Percentiles rank a stretch among this genome's conserved stretches.
These are phyloP conservation scores for Macrolepiota dolichaula DNA, from an alignment of 768 basidiomycete genomes.

Conservation along the genomic window DNA sequence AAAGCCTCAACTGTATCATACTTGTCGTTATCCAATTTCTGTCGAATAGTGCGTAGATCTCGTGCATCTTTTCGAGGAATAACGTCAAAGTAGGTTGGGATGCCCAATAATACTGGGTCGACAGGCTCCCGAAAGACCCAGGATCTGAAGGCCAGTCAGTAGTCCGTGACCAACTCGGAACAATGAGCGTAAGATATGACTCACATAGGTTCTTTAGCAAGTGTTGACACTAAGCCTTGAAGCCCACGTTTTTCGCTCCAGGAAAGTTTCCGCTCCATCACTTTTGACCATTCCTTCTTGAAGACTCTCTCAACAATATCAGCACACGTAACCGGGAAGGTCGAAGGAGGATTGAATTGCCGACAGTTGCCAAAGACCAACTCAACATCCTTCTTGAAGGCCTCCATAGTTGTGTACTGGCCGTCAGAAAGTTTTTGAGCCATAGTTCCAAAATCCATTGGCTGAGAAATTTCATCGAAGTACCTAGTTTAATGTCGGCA, in stretches of 20 bases:
- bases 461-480: constrained; percentile 84
- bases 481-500: constrained; percentile 51
- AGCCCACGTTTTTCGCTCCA: constrained; percentile 80
- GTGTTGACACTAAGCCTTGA: constrained; percentile 60
- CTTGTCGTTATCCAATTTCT: constrained; percentile 78
- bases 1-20: constrained; percentile 77
- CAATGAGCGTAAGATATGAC: constrained; percentile 21
- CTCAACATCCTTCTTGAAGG: constrained; percentile 75
- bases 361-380: constrained; percentile 89
- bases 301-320: constrained; percentile 71
- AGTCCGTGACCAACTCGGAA: background rate
- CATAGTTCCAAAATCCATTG: constrained; percentile 94
- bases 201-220: constrained; percentile 68
- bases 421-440: constrained; percentile 58
- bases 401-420: constrained; percentile 77
- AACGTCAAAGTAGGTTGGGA: constrained; percentile 86
- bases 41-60: constrained; percentile 79
- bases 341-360: constrained; percentile 84
- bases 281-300: constrained; percentile 85
- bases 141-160: constrained; percentile 39
- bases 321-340: constrained; percentile 70
- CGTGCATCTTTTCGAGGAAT: constrained; percentile 85
- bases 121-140: constrained; percentile 83
- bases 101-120: constrained; percentile 78
- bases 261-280: constrained; percentile 66